These are phyloP conservation scores for Colletotrichum simmondsii DNA, from an alignment of 2,329 filamentous ascomycete genomes.

Conservation along the genomic window DNA sequence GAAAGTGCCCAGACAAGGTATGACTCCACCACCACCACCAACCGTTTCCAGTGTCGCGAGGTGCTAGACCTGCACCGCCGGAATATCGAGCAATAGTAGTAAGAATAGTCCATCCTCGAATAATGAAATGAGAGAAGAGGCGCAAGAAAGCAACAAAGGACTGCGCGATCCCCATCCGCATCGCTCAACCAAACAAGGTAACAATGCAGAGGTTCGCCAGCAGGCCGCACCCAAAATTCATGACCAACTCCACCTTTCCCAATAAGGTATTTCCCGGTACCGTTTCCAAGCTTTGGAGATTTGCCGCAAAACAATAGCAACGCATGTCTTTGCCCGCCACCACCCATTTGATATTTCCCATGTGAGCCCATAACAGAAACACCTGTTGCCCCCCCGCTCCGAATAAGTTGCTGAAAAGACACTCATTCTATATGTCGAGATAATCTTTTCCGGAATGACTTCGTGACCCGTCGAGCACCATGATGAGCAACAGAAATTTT, in stretches of 20 bases:
- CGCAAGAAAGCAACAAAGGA: constrained; percentile 15
- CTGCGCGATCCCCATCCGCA: constrained; percentile 13
- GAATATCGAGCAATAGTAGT: constrained; percentile 10
- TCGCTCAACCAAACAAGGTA: constrained; percentile 5
- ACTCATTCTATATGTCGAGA: constrained; percentile 63
- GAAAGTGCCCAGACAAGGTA: constrained; percentile 33
- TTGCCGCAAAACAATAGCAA: constrained; percentile 37
- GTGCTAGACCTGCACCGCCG: constrained; percentile 14
- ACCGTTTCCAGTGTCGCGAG: constrained; percentile 17
- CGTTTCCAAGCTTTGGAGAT: constrained; percentile 43
- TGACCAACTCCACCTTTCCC: constrained; percentile 50
- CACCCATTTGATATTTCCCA: constrained; percentile 43
- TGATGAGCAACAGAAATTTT: constrained; percentile 49
- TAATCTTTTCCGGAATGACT: constrained; percentile 51
- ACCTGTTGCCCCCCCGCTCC: constrained; percentile 45
- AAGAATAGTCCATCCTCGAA: constrained; percentile 28
- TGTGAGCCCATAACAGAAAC: constrained; percentile 50
- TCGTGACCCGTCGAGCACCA: constrained; percentile 34
- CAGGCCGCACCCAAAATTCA: constrained; percentile 32
- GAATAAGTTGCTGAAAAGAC: constrained; percentile 43
- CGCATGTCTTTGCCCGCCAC: constrained; percentile 49
- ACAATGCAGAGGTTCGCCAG: constrained; percentile 37
- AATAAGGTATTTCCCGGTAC: constrained; percentile 36
- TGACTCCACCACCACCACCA: constrained; percentile 14
- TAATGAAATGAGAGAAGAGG: constrained; percentile 29